phyloP scores from a whole-genome alignment of 768 basidiomycete genomes.

The Leccinellum rugosiceps region DNA sequence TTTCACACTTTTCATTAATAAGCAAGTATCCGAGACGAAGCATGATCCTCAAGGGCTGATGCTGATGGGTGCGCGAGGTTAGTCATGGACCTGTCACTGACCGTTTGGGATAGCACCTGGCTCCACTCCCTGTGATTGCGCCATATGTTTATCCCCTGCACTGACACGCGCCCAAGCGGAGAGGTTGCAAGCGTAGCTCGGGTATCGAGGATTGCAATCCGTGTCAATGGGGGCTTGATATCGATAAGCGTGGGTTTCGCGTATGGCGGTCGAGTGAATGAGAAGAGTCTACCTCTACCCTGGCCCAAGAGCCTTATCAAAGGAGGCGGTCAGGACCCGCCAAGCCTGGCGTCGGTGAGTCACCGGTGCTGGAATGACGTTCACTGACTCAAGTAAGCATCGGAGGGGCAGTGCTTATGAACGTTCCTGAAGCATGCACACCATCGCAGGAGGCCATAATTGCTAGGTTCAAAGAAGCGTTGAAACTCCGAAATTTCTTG shows the following conservation, averaged over 20 bases:
- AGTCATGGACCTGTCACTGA: conserved; percentile 2
- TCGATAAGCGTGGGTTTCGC: conserved; percentile 13
- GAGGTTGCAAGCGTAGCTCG: not conserved
- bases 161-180: not conserved
- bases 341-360: conserved; percentile 16
- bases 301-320: conserved; percentile 7
- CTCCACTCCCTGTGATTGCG: not conserved
- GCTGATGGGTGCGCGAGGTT: conserved; percentile 3
- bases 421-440: conserved; percentile 8
- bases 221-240: not conserved
- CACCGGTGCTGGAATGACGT: conserved; percentile 15
- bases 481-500: conserved; percentile 13
- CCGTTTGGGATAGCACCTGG: not conserved
- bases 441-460: conserved; percentile 8
- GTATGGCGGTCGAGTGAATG: not conserved
- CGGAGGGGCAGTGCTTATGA: not conserved
- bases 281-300: not conserved
- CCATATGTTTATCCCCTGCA: not conserved
- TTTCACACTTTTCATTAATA: conserved; percentile 1
- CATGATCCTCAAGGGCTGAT: conserved; percentile 2
- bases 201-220: not conserved
- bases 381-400: not conserved
- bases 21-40: conserved; percentile 8
- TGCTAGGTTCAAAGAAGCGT: conserved; percentile 16
- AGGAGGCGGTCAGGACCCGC: conserved; percentile 1